Conservation (phyloP, 805 yeast species). For the Metschnikowia gelsemii region DNA sequence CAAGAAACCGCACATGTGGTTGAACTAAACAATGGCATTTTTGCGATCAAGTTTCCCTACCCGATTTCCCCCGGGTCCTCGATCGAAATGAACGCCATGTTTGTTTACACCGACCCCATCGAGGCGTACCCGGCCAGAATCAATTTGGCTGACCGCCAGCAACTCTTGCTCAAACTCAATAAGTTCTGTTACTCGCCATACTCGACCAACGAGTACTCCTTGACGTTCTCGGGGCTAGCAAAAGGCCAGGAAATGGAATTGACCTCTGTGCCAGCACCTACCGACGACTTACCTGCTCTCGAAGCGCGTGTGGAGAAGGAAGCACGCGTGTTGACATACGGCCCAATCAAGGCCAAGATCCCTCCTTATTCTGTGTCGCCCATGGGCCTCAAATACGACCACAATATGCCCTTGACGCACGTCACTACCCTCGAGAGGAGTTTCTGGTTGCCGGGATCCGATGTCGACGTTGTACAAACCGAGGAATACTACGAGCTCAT, state of each 20-base stretch:
- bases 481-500: slow-evolving; percentile 84
- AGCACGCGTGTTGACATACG: slow-evolving; percentile 47
- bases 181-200: slow-evolving; percentile 65
- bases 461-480: slow-evolving; percentile 63
- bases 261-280: slow-evolving; percentile 19
- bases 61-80: slow-evolving; percentile 66
- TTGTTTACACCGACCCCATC: slow-evolving; percentile 48
- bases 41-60: slow-evolving; percentile 53
- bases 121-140: slow-evolving; percentile 65
- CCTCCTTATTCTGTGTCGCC: slow-evolving; percentile 48
- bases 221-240: slow-evolving; percentile 46
- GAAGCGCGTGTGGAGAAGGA: slow-evolving; percentile 40
- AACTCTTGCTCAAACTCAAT: slow-evolving; percentile 51
- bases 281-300: slow-evolving; percentile 29
- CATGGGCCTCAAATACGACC: slow-evolving; percentile 61
- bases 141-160: slow-evolving; percentile 59
- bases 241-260: slow-evolving; percentile 48
- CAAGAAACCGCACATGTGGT: slow-evolving; percentile 28
- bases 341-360: slow-evolving; percentile 48
- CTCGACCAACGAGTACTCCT: slow-evolving; percentile 47
- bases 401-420: slow-evolving; percentile 61
- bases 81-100: slow-evolving; percentile 48
- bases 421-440: slow-evolving; percentile 65
- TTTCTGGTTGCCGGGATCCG: slow-evolving; percentile 84
- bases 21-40: slow-evolving; percentile 26